A percentile compares a stretch with the other conserved stretches of the same genome.
Conservation (phyloP, 2,329 filamentous ascomycete species). For the Sodiomyces alkalinus region DNA sequence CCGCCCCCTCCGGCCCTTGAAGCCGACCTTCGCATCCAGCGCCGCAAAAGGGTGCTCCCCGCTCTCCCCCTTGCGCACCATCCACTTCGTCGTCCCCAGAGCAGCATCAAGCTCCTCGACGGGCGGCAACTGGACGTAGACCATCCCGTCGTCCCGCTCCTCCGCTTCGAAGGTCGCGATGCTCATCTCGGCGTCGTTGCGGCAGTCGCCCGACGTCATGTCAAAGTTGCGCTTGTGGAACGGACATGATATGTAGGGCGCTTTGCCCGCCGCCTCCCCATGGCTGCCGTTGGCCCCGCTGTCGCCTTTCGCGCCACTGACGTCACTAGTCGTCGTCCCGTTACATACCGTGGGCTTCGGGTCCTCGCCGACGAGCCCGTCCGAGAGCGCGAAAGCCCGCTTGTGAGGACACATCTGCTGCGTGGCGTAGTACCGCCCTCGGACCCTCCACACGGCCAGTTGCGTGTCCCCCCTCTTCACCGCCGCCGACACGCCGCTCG, state of each 20-base stretch:
- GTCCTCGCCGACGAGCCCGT: constrained; percentile 66
- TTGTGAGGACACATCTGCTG: constrained; percentile 96
- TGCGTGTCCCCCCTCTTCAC: constrained; percentile 83
- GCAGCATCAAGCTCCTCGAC: constrained; percentile 66
- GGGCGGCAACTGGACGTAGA: constrained; percentile 69
- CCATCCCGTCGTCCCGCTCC: constrained; percentile 54
- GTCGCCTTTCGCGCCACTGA: constrained; percentile 11
- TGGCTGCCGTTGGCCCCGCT: constrained; percentile 11
- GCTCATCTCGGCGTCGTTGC: constrained; percentile 57
- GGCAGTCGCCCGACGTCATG: constrained; percentile 56
- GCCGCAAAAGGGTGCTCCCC: constrained; percentile 23
- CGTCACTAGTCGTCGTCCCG: too few relatives aligned
- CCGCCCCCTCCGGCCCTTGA: constrained; percentile 27
- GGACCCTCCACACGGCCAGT: constrained; percentile 72
- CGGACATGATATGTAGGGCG: constrained; percentile 74
- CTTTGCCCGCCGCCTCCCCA: constrained; percentile 15
- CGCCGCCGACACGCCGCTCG: constrained; percentile 59
- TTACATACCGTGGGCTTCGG: too few relatives aligned
- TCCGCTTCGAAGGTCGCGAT: constrained; percentile 74
- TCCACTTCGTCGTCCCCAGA: constrained; percentile 66
- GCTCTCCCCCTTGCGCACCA: constrained; percentile 56
- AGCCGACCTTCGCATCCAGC: constrained; percentile 30
- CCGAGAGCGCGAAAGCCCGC: constrained; percentile 75
- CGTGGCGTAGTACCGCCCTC: constrained; percentile 66
- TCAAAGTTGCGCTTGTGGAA: constrained; percentile 85